Evolutionary conservation across 345 rosid genomes (phyloP).

Genomic region (Brassica carinata): DNA sequence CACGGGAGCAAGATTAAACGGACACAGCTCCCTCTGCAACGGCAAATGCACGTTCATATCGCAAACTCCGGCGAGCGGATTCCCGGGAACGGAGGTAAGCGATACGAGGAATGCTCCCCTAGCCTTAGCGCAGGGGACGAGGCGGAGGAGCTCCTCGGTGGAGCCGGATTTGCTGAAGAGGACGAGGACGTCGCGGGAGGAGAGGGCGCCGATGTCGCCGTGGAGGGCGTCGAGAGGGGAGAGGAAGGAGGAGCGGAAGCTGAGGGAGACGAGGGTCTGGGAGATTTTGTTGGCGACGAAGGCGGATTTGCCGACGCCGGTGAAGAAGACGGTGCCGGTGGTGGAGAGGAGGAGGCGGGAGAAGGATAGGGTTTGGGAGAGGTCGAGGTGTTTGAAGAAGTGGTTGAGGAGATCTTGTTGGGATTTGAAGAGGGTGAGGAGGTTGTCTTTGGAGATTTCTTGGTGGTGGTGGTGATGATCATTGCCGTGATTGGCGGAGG

Average conservation of each 20-base stretch:
- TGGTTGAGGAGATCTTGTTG: constrained; percentile 88
- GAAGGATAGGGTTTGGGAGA: constrained; percentile 74
- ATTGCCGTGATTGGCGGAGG: neutral
- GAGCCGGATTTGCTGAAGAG: constrained; percentile 85
- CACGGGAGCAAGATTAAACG: constrained; percentile 93
- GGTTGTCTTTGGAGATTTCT: constrained; percentile 55
- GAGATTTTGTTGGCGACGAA: constrained; percentile 95
- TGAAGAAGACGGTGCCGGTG: constrained; percentile 74
- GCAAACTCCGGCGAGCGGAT: constrained; percentile 61
- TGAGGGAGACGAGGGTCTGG: constrained; percentile 83
- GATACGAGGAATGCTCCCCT: constrained; percentile 73
- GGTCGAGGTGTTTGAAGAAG: constrained; percentile 85
- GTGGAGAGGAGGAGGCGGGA: constrained; percentile 62
- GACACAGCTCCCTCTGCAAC: constrained; percentile 85
- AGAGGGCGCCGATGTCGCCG: constrained; percentile 84
- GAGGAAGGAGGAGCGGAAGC: constrained; percentile 72
- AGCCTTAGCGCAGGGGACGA: constrained; percentile 88
- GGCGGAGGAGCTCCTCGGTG: constrained; percentile 85
- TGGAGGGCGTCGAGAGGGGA: constrained; percentile 93
- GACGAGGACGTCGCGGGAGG: constrained; percentile 61
- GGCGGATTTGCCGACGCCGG: constrained; percentile 96
- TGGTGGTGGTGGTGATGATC: neutral
- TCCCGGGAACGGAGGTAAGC: constrained; percentile 76
- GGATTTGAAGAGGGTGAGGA: constrained; percentile 76
- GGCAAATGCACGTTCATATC: constrained; percentile 92